phyloP scores from a whole-genome alignment of 2,329 filamentous ascomycete genomes.

The Diaporthe vaccinii region DNA sequence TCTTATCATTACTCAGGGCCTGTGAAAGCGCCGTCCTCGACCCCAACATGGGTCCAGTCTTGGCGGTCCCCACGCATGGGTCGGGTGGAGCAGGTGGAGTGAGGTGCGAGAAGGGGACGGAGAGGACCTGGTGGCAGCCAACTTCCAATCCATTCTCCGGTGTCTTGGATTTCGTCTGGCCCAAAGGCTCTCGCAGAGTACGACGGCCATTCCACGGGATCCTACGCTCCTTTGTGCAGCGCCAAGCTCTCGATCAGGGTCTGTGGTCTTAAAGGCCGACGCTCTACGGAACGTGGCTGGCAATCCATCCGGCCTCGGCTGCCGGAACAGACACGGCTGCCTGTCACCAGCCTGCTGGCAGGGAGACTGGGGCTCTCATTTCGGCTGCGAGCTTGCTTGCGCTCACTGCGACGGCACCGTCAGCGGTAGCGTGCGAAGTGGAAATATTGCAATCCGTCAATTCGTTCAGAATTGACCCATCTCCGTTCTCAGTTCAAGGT shows the following conservation, averaged over 20 bases:
- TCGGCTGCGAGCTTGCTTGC: conserved; percentile 26
- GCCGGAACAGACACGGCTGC: conserved; percentile 24
- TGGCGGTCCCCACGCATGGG: neutral
- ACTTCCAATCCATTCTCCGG: neutral
- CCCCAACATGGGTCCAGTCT: conserved; percentile 9
- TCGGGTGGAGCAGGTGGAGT: neutral
- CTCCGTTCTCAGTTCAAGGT: neutral
- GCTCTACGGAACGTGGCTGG: conserved; percentile 16
- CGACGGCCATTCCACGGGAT: conserved; percentile 7
- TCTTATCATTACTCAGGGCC: neutral
- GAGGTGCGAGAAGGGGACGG: neutral
- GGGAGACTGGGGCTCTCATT: conserved; percentile 21
- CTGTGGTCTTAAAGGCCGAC: conserved; percentile 8
- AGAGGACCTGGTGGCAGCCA: conserved; percentile 2
- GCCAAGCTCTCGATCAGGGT: conserved; percentile 11
- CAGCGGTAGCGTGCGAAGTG: conserved; percentile 9
- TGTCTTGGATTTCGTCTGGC: conserved; percentile 2
- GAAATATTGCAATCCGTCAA: neutral
- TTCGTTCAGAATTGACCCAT: neutral
- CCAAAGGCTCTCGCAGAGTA: neutral
- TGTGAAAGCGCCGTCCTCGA: neutral
- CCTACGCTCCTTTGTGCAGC: conserved; percentile 11
- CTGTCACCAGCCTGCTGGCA: conserved; percentile 12
- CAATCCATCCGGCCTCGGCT: conserved; percentile 11
- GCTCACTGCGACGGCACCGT: neutral